phyloP scores from a whole-genome alignment of 2,329 filamentous ascomycete species.

The Parascedosporium putredinis region DNA sequence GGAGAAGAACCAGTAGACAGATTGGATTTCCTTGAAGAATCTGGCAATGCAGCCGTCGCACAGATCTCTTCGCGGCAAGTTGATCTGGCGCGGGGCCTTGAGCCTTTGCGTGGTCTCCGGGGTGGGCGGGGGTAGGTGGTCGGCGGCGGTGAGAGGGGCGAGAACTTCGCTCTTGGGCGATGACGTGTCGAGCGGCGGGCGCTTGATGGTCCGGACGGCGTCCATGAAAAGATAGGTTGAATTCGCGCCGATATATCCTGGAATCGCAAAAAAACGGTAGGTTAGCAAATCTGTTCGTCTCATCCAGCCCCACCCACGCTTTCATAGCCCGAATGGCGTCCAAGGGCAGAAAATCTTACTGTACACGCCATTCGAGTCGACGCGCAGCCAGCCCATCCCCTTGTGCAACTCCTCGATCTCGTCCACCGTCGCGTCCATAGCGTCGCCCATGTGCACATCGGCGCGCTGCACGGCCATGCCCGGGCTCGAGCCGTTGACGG shows the following conservation, averaged over 20 bases:
- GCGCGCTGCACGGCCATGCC: background rate
- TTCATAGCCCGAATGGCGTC: too few species aligned
- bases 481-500: background rate
- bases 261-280: background rate
- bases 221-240: constrained; percentile 17
- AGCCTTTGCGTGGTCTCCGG: constrained; percentile 10
- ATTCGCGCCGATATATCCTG: constrained; percentile 16
- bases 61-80: constrained; percentile 17
- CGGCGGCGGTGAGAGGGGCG: constrained; percentile 1
- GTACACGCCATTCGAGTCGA: constrained; percentile 5
- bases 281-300: too few species aligned
- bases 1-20: constrained; percentile 19
- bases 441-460: background rate
- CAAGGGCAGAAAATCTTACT: too few species aligned
- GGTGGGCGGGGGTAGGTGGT: constrained; percentile 11
- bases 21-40: constrained; percentile 19
- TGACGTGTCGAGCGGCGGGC: constrained; percentile 11
- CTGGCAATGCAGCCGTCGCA: constrained; percentile 17
- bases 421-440: background rate
- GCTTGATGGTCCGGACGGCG: constrained; percentile 15
- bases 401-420: constrained; percentile 7
- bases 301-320: too few species aligned
- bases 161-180: constrained; percentile 1
- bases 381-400: constrained; percentile 1
- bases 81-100: constrained; percentile 13